Evolutionary conservation across 2,329 filamentous ascomycete species (phyloP).

Genomic region (Ophiostoma sp.): DNA sequence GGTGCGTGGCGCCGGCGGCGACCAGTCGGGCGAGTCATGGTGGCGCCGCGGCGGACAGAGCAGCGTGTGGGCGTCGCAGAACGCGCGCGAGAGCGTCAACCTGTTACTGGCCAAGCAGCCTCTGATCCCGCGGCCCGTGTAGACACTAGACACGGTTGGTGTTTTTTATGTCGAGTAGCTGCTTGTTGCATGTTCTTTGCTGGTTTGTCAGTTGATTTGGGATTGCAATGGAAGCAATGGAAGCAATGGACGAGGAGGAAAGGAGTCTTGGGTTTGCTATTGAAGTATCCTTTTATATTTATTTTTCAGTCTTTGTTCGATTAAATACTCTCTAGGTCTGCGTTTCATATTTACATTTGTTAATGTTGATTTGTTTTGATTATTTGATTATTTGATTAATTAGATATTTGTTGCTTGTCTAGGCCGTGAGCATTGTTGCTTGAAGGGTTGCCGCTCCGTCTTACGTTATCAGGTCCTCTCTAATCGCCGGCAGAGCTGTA

Average conservation of each 20-base stretch:
- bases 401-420: too few relatives aligned
- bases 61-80: conserved; percentile 53
- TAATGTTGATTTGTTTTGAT: not conserved
- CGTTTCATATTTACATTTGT: not conserved
- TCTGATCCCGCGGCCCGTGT: conserved; percentile 26
- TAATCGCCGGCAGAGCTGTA: not conserved
- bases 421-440: too few relatives aligned
- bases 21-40: conserved; percentile 55
- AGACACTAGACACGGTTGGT: not conserved
- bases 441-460: not conserved
- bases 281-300: not conserved
- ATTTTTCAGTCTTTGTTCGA: not conserved
- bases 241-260: not conserved
- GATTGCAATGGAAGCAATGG: not conserved
- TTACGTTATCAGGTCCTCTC: not conserved
- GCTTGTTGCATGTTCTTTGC: conserved; percentile 11
- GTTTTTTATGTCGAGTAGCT: not conserved
- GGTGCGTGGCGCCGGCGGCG: conserved; percentile 48
- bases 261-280: conserved; percentile 15
- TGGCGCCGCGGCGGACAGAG: conserved; percentile 59
- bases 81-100: conserved; percentile 59
- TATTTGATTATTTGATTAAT: not conserved
- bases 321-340: conserved; percentile 4
- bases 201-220: not conserved
- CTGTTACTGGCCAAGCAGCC: conserved; percentile 53